Evolutionary conservation across 192 early-diverging fungal genomes (phyloP), one percentile per base, ranked within the genome.

Genomic region (Spinellus fusiger): DNA sequence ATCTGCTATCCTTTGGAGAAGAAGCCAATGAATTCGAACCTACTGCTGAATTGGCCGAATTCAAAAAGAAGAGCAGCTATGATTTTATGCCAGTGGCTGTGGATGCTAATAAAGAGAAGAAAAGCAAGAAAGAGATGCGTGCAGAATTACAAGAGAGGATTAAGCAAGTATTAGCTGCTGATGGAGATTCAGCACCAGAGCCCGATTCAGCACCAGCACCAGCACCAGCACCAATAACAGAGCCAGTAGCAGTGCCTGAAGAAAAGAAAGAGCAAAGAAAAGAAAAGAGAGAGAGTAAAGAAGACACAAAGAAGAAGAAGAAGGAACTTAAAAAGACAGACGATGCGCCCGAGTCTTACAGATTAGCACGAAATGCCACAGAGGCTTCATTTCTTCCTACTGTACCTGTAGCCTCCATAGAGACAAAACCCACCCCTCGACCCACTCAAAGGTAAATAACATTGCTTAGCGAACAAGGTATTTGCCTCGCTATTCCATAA

Each of bases 1-100:
- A 73, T 35, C 76, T 97, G 38, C 76, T 97, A 28, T 97, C 94
- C 5, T 97, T 97, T 86, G 95, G 84, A 0, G 89, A 91, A 49
- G 93, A 93, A 27, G 89, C 82, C 10, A 76, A 79, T 5, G 90
- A 88, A 32, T 54, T 72, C n/a, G 77, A 73, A 16, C 68, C 68
- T n/a, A n/a, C 64, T 18, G 54, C 7, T 18, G 31, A 25, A 52
- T 54, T 44, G 27, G 38, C 31, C 12, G 69, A 72, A 20, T 59
- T 57, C 10, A 77, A 73, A 35, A 86, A 86, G 51, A 84, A 81
- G 56, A 94, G 92, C 55, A 90, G 84, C 49, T 87, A 96, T 56
- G 92, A 94, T 50, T 73, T 92, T 25, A 65, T 88, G 33, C 40
- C 40, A 3, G 40, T n/a, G 10, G 40, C 18, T 10, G 40, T n/a